These are phyloP conservation scores for Ophiocordyceps australis DNA, from an alignment of 2,329 filamentous ascomycete genomes.

Conservation along the genomic window DNA sequence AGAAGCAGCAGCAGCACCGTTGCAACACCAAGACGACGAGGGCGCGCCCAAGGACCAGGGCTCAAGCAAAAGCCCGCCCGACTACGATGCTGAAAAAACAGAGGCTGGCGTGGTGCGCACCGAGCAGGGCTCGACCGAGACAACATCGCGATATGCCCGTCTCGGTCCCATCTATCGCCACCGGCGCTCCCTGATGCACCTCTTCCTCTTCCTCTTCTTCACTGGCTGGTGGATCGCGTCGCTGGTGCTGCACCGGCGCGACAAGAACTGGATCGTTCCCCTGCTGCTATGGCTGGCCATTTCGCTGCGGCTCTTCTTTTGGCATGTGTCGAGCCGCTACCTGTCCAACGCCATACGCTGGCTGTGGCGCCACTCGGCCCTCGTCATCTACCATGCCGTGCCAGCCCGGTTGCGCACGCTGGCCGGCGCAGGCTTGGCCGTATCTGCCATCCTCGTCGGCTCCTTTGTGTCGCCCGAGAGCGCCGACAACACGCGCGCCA, in stretches of 20 bases:
- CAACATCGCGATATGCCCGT: slow-evolving; percentile 4
- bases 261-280: slow-evolving; percentile 67
- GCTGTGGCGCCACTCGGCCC: slow-evolving; percentile 48
- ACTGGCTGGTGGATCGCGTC: slow-evolving; percentile 61
- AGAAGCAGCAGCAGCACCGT: too few relatives aligned
- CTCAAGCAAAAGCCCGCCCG: slow-evolving; percentile 11
- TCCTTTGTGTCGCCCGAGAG: slow-evolving; percentile 56
- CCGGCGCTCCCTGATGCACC: slow-evolving; percentile 25
- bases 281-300: slow-evolving; percentile 68
- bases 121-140: slow-evolving; percentile 1
- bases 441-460: slow-evolving; percentile 60
- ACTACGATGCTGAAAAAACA: slow-evolving; percentile 21
- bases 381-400: slow-evolving; percentile 38
- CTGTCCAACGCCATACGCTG: slow-evolving; percentile 48
- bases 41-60: too few relatives aligned
- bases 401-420: slow-evolving; percentile 48
- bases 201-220: slow-evolving; percentile 23
- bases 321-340: slow-evolving; percentile 51
- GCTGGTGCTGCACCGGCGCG: slow-evolving; percentile 51
- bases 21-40: slow-evolving; percentile 9
- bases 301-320: slow-evolving; percentile 53
- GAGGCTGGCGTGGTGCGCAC: slow-evolving; percentile 8
- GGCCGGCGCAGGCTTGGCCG: slow-evolving; percentile 41
- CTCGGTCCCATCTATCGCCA: slow-evolving; percentile 21
- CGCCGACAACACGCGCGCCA: slow-evolving; percentile 58